Percentiles rank a stretch among this genome's conserved stretches.
These are phyloP conservation scores for Pestalotiopsis sp. DNA, from an alignment of 2,329 filamentous ascomycete species.

Conservation along the genomic window DNA sequence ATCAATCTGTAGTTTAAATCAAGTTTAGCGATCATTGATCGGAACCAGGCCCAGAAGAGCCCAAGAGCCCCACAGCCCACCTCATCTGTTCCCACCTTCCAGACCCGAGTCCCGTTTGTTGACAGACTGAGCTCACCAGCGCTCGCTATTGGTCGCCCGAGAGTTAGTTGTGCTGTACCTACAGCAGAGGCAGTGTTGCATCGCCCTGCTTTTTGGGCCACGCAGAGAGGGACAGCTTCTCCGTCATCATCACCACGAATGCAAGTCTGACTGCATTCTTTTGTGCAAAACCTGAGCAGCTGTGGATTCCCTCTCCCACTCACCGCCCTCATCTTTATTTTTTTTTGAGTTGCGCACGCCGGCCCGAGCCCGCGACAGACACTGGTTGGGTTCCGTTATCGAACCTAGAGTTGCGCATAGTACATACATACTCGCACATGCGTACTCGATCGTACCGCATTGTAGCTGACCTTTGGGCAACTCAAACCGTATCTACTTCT, in stretches of 20 bases:
- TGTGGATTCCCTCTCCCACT: not conserved
- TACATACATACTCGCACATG: not conserved
- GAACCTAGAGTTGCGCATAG: not conserved
- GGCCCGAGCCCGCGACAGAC: not conserved
- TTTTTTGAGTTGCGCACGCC: not conserved
- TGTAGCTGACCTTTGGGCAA: not conserved
- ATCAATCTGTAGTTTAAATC: not conserved
- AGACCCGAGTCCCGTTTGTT: conserved; percentile 10
- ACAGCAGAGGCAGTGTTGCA: not conserved
- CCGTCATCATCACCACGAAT: not conserved
- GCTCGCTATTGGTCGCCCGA: conserved; percentile 9
- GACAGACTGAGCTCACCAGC: conserved; percentile 3
- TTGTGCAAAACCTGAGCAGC: not conserved
- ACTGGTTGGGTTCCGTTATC: not conserved
- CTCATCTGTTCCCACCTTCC: conserved; percentile 5
- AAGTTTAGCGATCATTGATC: not conserved
- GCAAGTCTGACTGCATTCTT: not conserved
- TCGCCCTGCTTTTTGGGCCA: not conserved
- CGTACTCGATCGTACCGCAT: not conserved
- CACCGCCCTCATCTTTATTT: not conserved
- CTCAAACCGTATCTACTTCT: not conserved
- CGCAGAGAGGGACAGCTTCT: not conserved
- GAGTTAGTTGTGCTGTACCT: not conserved
- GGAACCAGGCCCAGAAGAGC: not conserved
- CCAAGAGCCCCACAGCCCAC: not conserved